phyloP scores from a whole-genome alignment of 108 stramenopile species.

The Cyclotella atomus region DNA sequence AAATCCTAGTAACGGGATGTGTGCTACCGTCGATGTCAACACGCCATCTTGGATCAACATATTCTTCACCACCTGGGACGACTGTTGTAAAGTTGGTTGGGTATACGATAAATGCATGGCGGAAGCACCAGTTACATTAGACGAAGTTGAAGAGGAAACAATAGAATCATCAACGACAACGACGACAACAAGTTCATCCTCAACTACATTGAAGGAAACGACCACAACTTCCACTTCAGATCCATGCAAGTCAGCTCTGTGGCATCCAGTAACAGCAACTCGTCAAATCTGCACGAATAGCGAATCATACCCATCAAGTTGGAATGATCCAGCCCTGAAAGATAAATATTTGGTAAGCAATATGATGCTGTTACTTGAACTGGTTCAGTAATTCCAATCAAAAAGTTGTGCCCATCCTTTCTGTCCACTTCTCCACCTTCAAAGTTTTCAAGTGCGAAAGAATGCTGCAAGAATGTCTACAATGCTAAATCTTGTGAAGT shows the following conservation, averaged over 20 bases:
- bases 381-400: too few species aligned
- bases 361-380: too few species aligned
- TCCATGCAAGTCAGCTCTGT: neutral
- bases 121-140: neutral
- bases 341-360: neutral
- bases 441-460: neutral
- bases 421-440: too few species aligned
- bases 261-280: neutral
- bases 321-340: neutral
- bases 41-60: neutral
- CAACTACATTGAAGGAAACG: too few species aligned
- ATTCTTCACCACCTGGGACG: neutral
- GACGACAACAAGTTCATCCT: too few species aligned
- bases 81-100: constrained; percentile 2
- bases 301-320: neutral
- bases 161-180: neutral
- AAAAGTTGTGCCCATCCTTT: too few species aligned
- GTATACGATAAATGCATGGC: neutral
- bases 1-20: neutral
- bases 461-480: neutral
- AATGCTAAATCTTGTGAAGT: neutral
- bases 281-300: neutral
- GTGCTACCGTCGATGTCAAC: neutral
- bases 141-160: too few species aligned
- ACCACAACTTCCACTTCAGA: neutral